Base-by-base conservation (phyloP, 352 stramenopile genomes). In the Phytophthora uliginosa region DNA sequence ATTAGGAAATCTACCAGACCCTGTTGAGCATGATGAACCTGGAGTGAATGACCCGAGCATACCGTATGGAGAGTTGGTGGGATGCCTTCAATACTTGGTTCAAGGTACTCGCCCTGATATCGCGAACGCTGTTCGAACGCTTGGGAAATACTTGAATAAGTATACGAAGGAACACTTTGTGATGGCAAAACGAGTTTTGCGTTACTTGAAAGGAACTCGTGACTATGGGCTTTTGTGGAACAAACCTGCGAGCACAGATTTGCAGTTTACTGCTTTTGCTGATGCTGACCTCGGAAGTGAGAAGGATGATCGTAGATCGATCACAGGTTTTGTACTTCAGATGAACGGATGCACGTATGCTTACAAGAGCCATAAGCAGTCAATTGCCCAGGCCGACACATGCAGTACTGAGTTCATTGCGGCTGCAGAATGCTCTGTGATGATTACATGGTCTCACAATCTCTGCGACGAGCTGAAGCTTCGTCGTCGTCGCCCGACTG, bases 211-310 rank as follows among this genome's bases (percentile, higher is more conserved):
- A 62, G 31, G 52, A 2, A 63, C 54, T n/a, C 13, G 54, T 28
- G 33, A 64, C 10, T 57, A 57, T 52, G 63, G 63, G 42, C n/a
- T 63, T 8, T 28, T 60, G 51, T 62, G 38, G 62, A 13, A 57
- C 38, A 69, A 51, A n/a, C 15, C 51, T 36, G n/a, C 8, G 1
- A 62, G 20, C 9, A 24, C 60, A 33, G 51, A 68, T 56, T 56
- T 68, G 24, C 51, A 68, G 48, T 68, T 68, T 45, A 59, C 36
- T 17, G 60, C 48, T 18, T 59, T 59, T 28, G 48, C 50, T 8
- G 60, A 67, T 59, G 60, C 60, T 15, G 60, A 67, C 54, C 60
- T 67, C 20, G 36, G 50, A 18, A 54, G 34, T 22, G 60, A 59
- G 33, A 60, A 59, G n/a, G 61, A 69, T 56, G 38, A 69, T 61